A percentile compares a stretch with the other conserved stretches of the same genome.
Conservation (phyloP, 345 rosid genomes). For the Melaleuca alternifolia region DNA sequence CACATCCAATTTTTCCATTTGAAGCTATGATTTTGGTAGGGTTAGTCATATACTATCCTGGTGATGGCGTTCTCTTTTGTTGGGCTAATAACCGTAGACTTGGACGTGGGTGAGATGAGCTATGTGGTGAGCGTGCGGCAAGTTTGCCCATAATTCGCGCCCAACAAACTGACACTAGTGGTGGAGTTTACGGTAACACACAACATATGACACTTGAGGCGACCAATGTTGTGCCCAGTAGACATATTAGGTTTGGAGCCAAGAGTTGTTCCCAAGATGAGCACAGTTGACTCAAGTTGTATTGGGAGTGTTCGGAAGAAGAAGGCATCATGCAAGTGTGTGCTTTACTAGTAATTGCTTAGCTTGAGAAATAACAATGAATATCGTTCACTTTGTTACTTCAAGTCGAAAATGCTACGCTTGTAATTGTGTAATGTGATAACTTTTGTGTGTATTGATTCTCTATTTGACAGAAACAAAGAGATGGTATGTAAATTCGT, state of each 20-base stretch:
- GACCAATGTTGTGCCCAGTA: background rate
- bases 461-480: too few relatives aligned
- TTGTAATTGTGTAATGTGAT: too few relatives aligned
- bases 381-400: too few relatives aligned
- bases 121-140: background rate
- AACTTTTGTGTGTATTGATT: too few relatives aligned
- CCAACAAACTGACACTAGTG: background rate
- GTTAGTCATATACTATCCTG: fast-evolving
- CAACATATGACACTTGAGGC: background rate
- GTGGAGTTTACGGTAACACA: background rate
- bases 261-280: background rate
- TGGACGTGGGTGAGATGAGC: background rate
- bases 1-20: background rate
- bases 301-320: too few relatives aligned
- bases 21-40: background rate
- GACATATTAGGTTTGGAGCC: background rate
- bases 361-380: too few relatives aligned
- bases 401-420: too few relatives aligned
- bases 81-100: background rate
- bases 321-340: too few relatives aligned
- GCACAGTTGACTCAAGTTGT: background rate
- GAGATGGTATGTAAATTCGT: too few relatives aligned
- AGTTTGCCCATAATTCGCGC: background rate
- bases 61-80: background rate
- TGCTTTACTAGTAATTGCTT: too few relatives aligned